Evolutionary conservation across 352 stramenopile genomes (phyloP).

Genomic region (Globisporangium cederbergense): DNA sequence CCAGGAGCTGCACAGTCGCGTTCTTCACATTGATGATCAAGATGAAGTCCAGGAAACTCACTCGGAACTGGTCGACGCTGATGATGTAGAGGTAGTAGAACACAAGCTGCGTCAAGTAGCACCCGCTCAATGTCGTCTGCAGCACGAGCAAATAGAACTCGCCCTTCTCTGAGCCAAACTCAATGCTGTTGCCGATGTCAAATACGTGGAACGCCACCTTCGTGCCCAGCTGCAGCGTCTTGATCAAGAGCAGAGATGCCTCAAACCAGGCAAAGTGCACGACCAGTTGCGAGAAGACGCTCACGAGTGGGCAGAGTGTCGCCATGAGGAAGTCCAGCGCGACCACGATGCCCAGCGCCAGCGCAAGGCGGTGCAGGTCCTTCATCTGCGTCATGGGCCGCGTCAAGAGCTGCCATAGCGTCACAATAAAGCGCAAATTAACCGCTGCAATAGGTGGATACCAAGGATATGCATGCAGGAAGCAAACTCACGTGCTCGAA

Average conservation of each 20-base stretch:
- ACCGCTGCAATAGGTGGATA: neutral
- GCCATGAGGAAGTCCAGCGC: slow-evolving; percentile 43
- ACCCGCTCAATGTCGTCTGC: slow-evolving; percentile 55
- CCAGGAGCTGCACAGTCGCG: slow-evolving; percentile 55
- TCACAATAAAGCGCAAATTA: neutral
- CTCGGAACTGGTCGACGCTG: slow-evolving; percentile 73
- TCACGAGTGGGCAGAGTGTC: slow-evolving; percentile 28
- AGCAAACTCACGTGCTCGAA: slow-evolving; percentile 50
- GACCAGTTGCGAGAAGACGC: slow-evolving; percentile 48
- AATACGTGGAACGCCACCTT: slow-evolving; percentile 70
- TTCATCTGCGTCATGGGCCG: slow-evolving; percentile 51
- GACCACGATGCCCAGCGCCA: slow-evolving; percentile 36
- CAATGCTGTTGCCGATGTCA: slow-evolving; percentile 34
- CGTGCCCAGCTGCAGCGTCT: slow-evolving; percentile 58
- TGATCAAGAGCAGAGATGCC: slow-evolving; percentile 59
- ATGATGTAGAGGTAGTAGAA: slow-evolving; percentile 83
- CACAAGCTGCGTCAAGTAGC: slow-evolving; percentile 67
- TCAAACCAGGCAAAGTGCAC: slow-evolving; percentile 78
- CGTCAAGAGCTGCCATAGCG: slow-evolving; percentile 56
- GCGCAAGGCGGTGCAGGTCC: slow-evolving; percentile 55
- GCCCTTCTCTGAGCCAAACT: slow-evolving; percentile 43
- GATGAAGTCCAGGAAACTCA: slow-evolving; percentile 77
- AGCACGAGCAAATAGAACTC: slow-evolving; percentile 66
- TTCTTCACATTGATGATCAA: slow-evolving; percentile 84
- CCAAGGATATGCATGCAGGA: neutral